These are phyloP conservation scores for Limnanthes douglasii DNA, from an alignment of 345 rosid species.

Conservation along the genomic window DNA sequence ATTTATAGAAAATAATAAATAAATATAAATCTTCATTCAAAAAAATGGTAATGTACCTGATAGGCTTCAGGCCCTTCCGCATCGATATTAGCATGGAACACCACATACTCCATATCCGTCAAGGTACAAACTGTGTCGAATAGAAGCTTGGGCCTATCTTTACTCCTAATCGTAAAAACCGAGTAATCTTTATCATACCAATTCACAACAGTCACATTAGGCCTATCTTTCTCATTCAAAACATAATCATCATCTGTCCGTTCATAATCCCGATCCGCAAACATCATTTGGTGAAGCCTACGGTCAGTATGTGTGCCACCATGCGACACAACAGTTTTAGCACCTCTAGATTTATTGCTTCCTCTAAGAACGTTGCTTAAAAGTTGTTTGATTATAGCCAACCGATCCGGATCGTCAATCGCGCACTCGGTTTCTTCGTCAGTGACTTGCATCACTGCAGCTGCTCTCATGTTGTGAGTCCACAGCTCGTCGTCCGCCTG, in stretches of 20 bases:
- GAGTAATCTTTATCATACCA: constrained; percentile 82
- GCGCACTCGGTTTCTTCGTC: constrained; percentile 59
- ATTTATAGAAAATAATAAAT: constrained; percentile 1
- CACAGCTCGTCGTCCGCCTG: constrained; percentile 75
- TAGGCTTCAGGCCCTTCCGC: constrained; percentile 56
- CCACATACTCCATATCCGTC: constrained; percentile 95
- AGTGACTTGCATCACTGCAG: constrained; percentile 81
- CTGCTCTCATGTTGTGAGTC: constrained; percentile 89
- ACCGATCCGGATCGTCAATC: constrained; percentile 44
- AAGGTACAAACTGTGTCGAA: constrained; percentile 80
- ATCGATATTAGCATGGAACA: constrained; percentile 74
- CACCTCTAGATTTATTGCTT: constrained; percentile 45
- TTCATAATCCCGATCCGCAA: constrained; percentile 90
- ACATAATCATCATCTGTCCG: constrained; percentile 20
- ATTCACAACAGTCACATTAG: constrained; percentile 64
- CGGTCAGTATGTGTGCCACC: constrained; percentile 60
- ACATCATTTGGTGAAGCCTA: constrained; percentile 98
- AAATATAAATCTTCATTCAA: not conserved
- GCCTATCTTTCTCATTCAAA: constrained; percentile 46
- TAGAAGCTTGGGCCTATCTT: constrained; percentile 88
- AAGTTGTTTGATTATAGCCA: constrained; percentile 49
- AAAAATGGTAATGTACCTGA: constrained; percentile 32
- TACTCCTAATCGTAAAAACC: constrained; percentile 59
- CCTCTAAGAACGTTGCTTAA: constrained; percentile 70
- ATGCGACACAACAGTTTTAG: constrained; percentile 56